Base-by-base conservation (phyloP, 495 filamentous ascomycete genomes). In the Lentithecium fluviatile region DNA sequence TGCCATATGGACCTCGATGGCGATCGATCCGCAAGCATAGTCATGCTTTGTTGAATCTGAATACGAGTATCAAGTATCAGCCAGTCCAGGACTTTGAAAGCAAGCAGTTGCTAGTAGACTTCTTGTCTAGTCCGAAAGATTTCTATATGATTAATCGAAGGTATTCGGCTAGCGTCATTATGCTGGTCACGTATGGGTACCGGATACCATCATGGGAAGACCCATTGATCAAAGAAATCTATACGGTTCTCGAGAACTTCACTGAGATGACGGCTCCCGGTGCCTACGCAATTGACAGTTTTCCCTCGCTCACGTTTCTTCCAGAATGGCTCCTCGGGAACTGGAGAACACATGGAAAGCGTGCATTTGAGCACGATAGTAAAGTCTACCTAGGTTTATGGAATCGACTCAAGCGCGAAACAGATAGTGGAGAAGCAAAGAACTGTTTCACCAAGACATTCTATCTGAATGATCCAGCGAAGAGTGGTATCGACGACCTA, bases 41-140 rank as follows among this genome's bases (percentile, higher is more conserved):
- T 32, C 71, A 74, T 38, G 51, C 62, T 5, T 40, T 70, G 36
- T 61, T 74, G 40, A 66, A 65, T 49, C 40, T 63, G 13, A 63
- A 55, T 29, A 63, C 62, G 7, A 36, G 60, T 4, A 52, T 64
- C 24, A 64, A 58, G 48, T 69, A 71, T 45, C 53, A 70, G 48
- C 58, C 68, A 12, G 68, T 69, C 21, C 71, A 73, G 50, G 71
- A 71, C 37, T 70, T 67, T 38, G 72, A 74, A 48, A 66, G 69
- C 36, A 71, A 66, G 37, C 66, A 68, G 21, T n/a, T 74, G 48
- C 52, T 71, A 45, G 34, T 42, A 5, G 66, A 73, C 26, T 64
- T 74, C 29, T 45, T 71, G 25, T 47, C 70, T 17, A 48, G 47
- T 43, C 60, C 67, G 13, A 53, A 65, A 20, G 57, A 65, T 17